phyloP scores from a whole-genome alignment of 495 filamentous ascomycete genomes.

The Cercophora scortea region DNA sequence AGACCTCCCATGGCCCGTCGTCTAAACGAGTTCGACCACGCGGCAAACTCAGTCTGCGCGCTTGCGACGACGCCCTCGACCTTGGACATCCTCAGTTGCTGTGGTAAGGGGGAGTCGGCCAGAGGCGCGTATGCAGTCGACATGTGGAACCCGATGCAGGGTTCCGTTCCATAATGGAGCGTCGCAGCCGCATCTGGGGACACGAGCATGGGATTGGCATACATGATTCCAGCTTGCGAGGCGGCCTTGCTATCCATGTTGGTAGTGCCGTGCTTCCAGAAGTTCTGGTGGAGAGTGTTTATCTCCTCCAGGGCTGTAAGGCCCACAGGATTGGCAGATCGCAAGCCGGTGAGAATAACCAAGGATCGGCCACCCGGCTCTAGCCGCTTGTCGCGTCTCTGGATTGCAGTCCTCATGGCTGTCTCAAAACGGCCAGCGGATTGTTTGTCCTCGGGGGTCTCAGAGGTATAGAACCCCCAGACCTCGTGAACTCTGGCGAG shows the following conservation, averaged over 20 bases:
- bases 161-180: slow-evolving; percentile 28
- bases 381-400: neutral
- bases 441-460: neutral
- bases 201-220: slow-evolving; percentile 29
- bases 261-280: neutral
- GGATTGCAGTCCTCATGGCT: neutral
- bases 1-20: slow-evolving; percentile 12
- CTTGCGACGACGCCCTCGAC: slow-evolving; percentile 1
- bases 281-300: neutral
- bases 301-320: neutral
- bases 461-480: slow-evolving; percentile 25
- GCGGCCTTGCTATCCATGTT: neutral
- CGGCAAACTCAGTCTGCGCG: slow-evolving; percentile 22
- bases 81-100: neutral
- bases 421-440: slow-evolving; percentile 1
- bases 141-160: slow-evolving; percentile 39
- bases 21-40: slow-evolving; percentile 24
- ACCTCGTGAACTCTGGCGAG: slow-evolving; percentile 24
- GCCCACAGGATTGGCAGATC: neutral
- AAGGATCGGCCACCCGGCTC: neutral
- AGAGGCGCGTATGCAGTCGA: slow-evolving; percentile 19
- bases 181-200: slow-evolving; percentile 3
- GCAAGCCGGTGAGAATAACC: neutral
- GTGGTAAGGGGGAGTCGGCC: slow-evolving; percentile 3
- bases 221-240: neutral